Evolutionary conservation across 768 basidiomycete genomes (phyloP).

Genomic region (Rhodotorula sphaerocarpa): DNA sequence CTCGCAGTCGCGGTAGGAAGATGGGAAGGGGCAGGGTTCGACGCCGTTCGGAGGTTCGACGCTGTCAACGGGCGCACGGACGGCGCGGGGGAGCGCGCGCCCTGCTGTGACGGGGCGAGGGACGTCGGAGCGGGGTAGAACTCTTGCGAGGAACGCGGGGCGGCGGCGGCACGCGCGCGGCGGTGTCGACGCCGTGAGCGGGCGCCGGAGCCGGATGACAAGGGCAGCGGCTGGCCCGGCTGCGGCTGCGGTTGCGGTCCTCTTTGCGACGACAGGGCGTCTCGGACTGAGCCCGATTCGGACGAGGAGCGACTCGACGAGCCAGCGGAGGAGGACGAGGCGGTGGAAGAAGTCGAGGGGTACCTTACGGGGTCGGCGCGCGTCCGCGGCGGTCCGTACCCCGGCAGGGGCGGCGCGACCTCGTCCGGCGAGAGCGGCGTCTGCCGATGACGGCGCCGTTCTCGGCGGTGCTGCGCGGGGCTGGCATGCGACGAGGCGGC

Average conservation of each 20-base stretch:
- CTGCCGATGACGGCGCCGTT: neutral
- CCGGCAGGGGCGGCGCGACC: conserved; percentile 22
- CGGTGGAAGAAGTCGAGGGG: too few species aligned
- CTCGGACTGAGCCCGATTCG: neutral
- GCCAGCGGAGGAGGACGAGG: too few species aligned
- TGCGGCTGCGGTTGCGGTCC: too few species aligned
- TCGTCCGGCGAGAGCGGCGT: neutral
- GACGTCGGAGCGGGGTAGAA: too few species aligned
- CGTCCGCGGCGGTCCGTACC: conserved; percentile 29
- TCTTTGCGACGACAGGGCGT: neutral
- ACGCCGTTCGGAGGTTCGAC: neutral
- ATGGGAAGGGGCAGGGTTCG: neutral
- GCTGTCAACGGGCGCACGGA: neutral
- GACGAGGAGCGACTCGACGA: too few species aligned
- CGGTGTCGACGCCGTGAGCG: too few species aligned
- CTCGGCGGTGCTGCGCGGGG: neutral
- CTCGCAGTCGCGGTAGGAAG: neutral
- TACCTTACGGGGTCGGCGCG: conserved; percentile 1
- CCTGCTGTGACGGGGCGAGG: too few species aligned
- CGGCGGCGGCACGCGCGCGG: too few species aligned
- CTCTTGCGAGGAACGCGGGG: too few species aligned
- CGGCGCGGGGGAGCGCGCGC: neutral
- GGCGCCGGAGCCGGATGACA: neutral
- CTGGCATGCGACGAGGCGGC: neutral
- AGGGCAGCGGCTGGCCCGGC: neutral